Percentiles rank a stretch among this genome's conserved stretches.
Evolutionary conservation across 305 asterid species (phyloP).

Genomic region (Withania somnifera): DNA sequence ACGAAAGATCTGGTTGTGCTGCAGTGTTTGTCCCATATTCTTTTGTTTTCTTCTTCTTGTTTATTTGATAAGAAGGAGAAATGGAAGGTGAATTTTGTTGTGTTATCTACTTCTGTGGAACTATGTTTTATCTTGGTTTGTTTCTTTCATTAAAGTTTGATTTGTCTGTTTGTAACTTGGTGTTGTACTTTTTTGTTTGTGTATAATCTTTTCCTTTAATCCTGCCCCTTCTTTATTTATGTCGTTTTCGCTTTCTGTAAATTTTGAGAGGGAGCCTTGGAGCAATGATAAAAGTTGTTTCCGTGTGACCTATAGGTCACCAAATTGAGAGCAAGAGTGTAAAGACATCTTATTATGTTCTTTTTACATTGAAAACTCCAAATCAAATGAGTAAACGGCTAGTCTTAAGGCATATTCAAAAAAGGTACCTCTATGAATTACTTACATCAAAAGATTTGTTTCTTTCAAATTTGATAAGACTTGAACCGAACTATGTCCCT

Average conservation of each 20-base stretch:
- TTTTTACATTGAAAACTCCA: not conserved
- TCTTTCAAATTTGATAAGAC: not conserved
- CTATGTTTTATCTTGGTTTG: not conserved
- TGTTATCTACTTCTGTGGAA: not conserved
- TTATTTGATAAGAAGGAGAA: not conserved
- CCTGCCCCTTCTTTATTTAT: not conserved
- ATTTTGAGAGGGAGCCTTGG: not conserved
- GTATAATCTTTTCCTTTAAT: not conserved
- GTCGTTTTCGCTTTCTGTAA: not conserved
- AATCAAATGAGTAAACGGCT: not conserved
- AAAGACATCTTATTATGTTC: not conserved
- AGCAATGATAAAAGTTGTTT: not conserved
- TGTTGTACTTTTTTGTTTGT: not conserved
- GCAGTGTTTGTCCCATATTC: not conserved
- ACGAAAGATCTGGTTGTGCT: not conserved
- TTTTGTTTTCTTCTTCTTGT: not conserved
- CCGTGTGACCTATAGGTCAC: not conserved
- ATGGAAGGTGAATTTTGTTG: not conserved
- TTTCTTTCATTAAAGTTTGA: not conserved
- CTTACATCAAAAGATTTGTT: not conserved
- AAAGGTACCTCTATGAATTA: not conserved
- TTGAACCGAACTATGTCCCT: not conserved
- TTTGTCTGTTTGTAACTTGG: not conserved
- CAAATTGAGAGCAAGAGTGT: not conserved
- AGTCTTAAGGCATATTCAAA: not conserved